A percentile compares a stretch with the other conserved stretches of the same genome.
Evolutionary conservation across 768 basidiomycete genomes (phyloP).

Genomic region (Suillus cothurnatus): DNA sequence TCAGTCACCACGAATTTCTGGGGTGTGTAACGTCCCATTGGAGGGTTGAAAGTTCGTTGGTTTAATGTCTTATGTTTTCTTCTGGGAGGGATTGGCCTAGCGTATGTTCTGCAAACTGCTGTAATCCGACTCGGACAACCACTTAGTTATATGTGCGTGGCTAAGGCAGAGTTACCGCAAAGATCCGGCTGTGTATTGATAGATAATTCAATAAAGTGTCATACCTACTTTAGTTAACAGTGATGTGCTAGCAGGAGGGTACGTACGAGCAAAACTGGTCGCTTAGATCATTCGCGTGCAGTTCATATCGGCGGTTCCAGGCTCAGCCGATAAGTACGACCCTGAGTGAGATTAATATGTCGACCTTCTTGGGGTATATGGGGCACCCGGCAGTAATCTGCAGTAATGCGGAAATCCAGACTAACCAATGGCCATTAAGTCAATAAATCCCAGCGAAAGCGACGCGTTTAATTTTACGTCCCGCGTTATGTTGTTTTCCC

Average conservation of each 20-base stretch:
- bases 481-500: neutral
- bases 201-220: neutral
- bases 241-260: neutral
- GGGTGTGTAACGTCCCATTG: too few species aligned
- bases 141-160: neutral
- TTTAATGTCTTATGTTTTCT: too few species aligned
- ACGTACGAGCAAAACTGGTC: neutral
- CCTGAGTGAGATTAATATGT: neutral
- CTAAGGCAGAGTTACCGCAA: neutral
- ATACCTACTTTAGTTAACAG: neutral
- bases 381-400: neutral
- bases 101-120: neutral
- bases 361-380: neutral
- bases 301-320: conserved; percentile 3
- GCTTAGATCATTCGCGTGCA: neutral
- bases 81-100: neutral
- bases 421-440: neutral
- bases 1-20: too few species aligned
- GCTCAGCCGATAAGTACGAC: conserved; percentile 4
- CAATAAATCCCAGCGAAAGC: neutral
- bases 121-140: neutral
- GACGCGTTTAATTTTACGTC: conserved; percentile 5
- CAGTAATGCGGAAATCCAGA: neutral
- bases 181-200: neutral
- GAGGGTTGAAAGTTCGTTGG: too few species aligned